phyloP scores from a whole-genome alignment of 2,329 filamentous ascomycete species.

The Cadophora luteo-olivacea region DNA sequence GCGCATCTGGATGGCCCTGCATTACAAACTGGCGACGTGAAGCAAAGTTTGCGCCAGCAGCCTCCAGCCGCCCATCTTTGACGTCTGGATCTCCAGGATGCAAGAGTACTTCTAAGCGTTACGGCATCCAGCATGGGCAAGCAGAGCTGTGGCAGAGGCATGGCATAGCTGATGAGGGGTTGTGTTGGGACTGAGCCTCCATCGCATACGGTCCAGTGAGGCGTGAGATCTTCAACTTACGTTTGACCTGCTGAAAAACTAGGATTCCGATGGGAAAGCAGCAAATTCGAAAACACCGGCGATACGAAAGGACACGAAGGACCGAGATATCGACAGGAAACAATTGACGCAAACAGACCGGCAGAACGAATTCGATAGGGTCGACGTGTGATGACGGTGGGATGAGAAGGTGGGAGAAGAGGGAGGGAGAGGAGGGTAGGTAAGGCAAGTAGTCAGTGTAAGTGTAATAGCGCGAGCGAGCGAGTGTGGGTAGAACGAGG shows the following conservation, averaged over 20 bases:
- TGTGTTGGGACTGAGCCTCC: slow-evolving; percentile 37
- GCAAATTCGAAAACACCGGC: slow-evolving; percentile 46
- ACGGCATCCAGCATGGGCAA: slow-evolving; percentile 23
- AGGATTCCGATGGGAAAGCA: slow-evolving; percentile 40
- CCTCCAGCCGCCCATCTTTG: slow-evolving; percentile 30
- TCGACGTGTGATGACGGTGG: slow-evolving; percentile 36
- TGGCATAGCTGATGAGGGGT: slow-evolving; percentile 33
- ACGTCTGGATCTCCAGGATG: slow-evolving; percentile 35
- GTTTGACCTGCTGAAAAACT: slow-evolving; percentile 42
- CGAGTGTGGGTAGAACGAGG: not conserved
- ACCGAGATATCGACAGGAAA: slow-evolving; percentile 46
- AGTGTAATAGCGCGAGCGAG: slow-evolving; percentile 10
- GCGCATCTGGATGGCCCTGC: slow-evolving; percentile 32
- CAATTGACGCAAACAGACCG: slow-evolving; percentile 43
- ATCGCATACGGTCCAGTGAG: slow-evolving; percentile 41
- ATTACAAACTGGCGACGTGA: slow-evolving; percentile 31
- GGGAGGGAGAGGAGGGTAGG: slow-evolving; percentile 13
- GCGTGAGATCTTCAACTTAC: slow-evolving; percentile 43
- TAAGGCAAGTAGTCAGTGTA: not conserved
- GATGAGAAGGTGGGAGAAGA: slow-evolving; percentile 32
- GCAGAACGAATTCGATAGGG: slow-evolving; percentile 36
- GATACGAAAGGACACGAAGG: slow-evolving; percentile 46
- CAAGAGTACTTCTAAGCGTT: slow-evolving; percentile 25
- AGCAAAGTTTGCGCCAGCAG: slow-evolving; percentile 40
- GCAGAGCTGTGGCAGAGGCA: slow-evolving; percentile 20